These are phyloP conservation scores for Rhodotorula sp. DNA, from an alignment of 1,284 basidiomycete species.

Conservation along the genomic window DNA sequence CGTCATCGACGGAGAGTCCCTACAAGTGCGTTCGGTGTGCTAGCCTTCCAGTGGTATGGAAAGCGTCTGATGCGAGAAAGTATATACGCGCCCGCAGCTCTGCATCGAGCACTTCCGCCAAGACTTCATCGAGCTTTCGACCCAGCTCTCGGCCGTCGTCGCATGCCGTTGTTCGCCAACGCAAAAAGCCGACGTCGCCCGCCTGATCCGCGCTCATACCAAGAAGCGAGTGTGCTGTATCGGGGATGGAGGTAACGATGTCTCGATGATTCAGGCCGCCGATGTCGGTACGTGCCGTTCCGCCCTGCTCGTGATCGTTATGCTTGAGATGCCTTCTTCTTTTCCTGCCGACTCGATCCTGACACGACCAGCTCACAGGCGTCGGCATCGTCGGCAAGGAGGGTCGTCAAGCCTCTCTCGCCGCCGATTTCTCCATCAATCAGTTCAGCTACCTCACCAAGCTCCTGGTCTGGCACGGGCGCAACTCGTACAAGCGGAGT, in stretches of 20 bases:
- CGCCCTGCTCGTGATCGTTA: background rate
- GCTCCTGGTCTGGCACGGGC: conserved; percentile 92
- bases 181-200: conserved; percentile 96
- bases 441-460: conserved; percentile 96
- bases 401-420: conserved; percentile 95
- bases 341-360: background rate
- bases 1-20: conserved; percentile 96
- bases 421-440: conserved; percentile 95
- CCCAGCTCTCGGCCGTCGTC: conserved; percentile 92
- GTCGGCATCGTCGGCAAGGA: conserved; percentile 99
- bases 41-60: too few species aligned
- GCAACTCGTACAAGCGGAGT: conserved; percentile 96
- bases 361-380: conserved; percentile 54
- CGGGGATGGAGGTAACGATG: conserved; percentile 91
- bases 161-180: conserved; percentile 98
- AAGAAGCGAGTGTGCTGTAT: conserved; percentile 97
- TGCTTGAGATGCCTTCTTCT: conserved; percentile 2
- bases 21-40: conserved; percentile 61
- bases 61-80: too few species aligned
- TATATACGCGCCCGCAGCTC: conserved; percentile 56
- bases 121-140: conserved; percentile 93
- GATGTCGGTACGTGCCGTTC: conserved; percentile 70
- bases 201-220: conserved; percentile 82
- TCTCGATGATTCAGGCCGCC: conserved; percentile 93
- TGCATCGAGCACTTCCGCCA: conserved; percentile 84